phyloP scores from a whole-genome alignment of 495 filamentous ascomycete genomes.

The Cryomyces minteri region DNA sequence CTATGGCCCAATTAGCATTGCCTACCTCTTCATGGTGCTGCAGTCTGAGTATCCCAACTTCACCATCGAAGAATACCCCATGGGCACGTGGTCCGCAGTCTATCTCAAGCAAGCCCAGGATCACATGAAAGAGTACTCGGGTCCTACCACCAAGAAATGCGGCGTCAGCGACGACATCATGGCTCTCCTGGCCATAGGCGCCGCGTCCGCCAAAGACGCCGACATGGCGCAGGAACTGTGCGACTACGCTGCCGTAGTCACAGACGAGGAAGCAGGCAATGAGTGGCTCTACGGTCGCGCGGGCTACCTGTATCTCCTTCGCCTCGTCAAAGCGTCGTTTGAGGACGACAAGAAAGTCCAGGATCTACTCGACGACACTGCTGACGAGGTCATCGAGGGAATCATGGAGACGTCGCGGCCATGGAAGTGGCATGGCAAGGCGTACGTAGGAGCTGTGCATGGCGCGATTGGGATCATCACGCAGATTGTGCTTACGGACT shows the following conservation, averaged over 20 bases:
- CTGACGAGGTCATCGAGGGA: slow-evolving; percentile 25
- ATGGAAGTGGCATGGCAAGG: slow-evolving; percentile 40
- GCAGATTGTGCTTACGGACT: slow-evolving; percentile 37
- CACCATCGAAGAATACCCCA: slow-evolving; percentile 22
- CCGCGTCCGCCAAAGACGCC: slow-evolving; percentile 26
- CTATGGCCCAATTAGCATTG: slow-evolving; percentile 38
- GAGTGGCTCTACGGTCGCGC: slow-evolving; percentile 44
- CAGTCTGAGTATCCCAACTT: slow-evolving; percentile 28
- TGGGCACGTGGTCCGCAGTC: slow-evolving; percentile 26
- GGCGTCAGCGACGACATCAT: slow-evolving; percentile 38
- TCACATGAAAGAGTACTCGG: slow-evolving; percentile 26
- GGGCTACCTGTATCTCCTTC: slow-evolving; percentile 40
- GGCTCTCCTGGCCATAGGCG: slow-evolving; percentile 30
- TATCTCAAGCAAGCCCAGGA: slow-evolving; percentile 23
- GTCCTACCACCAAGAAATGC: slow-evolving; percentile 23
- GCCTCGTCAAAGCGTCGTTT: slow-evolving; percentile 24
- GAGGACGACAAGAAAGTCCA: slow-evolving; percentile 14
- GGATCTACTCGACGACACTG: slow-evolving; percentile 19
- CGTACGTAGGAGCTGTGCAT: slow-evolving; percentile 42
- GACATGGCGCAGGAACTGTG: slow-evolving; percentile 25
- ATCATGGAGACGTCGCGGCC: slow-evolving; percentile 23
- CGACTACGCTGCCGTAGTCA: slow-evolving; percentile 19
- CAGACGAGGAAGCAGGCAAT: slow-evolving; percentile 18
- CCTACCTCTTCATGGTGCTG: slow-evolving; percentile 36
- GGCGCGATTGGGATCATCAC: slow-evolving; percentile 43